These are phyloP conservation scores for Phyllostachys edulis DNA, from an alignment of 176 grass and related monocot genomes.

Conservation along the genomic window DNA sequence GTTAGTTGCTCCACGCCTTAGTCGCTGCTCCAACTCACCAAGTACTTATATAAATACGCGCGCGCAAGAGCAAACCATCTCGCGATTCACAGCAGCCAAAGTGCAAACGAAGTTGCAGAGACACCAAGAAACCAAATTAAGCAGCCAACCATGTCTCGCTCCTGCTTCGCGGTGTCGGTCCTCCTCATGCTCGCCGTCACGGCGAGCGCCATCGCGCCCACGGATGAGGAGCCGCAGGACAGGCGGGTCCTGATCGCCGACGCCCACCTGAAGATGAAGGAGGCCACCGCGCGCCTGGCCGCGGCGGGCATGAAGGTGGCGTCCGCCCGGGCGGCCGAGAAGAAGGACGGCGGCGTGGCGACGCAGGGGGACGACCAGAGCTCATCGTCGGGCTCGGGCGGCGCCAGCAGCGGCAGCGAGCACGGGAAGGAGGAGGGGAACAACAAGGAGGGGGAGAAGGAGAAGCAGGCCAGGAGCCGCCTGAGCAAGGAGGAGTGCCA, in stretches of 20 bases:
- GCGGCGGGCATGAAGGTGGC: neutral
- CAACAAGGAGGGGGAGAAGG: slow-evolving; percentile 45
- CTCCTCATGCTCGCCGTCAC: slow-evolving; percentile 34
- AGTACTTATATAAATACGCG: neutral
- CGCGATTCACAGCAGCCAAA: neutral
- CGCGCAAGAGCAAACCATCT: neutral
- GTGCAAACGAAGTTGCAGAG: no score
- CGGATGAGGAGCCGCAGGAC: neutral
- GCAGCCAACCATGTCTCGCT: slow-evolving; percentile 20
- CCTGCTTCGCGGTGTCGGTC: neutral
- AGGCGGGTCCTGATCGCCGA: neutral
- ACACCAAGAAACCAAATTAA: neutral
- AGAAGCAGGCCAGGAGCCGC: slow-evolving; percentile 45
- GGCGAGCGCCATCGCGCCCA: neutral
- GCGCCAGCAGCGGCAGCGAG: slow-evolving; percentile 18
- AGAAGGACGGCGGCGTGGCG: slow-evolving; percentile 24
- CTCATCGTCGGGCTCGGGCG: neutral
- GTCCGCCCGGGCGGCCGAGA: neutral
- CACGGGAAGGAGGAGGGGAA: slow-evolving; percentile 25
- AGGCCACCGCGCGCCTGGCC: neutral
- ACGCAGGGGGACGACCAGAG: slow-evolving; percentile 34
- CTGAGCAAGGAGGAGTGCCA: slow-evolving; percentile 57
- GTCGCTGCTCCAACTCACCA: neutral
- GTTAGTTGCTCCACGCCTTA: slow-evolving; percentile 15
- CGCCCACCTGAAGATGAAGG: neutral